Evolutionary conservation across 495 filamentous ascomycete genomes (phyloP).

Genomic region (Penicillium canescens): DNA sequence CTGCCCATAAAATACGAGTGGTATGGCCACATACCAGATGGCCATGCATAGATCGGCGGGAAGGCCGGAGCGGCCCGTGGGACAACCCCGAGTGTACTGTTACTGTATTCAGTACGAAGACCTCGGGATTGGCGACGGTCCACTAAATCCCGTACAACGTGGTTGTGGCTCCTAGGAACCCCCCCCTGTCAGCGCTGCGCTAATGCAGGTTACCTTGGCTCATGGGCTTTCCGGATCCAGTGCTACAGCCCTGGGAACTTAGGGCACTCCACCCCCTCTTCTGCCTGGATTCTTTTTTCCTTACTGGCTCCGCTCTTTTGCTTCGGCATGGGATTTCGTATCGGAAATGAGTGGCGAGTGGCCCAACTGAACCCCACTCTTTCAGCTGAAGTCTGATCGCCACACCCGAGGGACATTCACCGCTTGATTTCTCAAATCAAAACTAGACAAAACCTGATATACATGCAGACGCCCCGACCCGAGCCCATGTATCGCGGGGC

Average conservation of each 20-base stretch:
- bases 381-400: slow-evolving; percentile 38
- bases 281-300: slow-evolving; percentile 1
- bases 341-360: slow-evolving; percentile 23
- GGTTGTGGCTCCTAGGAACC: slow-evolving; percentile 33
- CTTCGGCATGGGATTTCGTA: slow-evolving; percentile 8
- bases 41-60: slow-evolving; percentile 51
- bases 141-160: slow-evolving; percentile 25
- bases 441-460: not conserved
- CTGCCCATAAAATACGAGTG: too few species aligned
- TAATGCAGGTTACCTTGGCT: slow-evolving; percentile 47
- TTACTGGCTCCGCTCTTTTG: slow-evolving; percentile 11
- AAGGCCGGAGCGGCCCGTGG: slow-evolving; percentile 49
- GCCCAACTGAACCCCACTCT: slow-evolving; percentile 22
- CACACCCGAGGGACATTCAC: slow-evolving; percentile 22
- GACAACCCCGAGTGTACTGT: slow-evolving; percentile 28
- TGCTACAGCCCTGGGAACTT: slow-evolving; percentile 42
- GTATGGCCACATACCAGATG: slow-evolving; percentile 15
- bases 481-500: slow-evolving; percentile 36
- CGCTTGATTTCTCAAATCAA: slow-evolving; percentile 14
- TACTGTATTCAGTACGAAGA: slow-evolving; percentile 4
- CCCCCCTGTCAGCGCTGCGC: slow-evolving; percentile 35
- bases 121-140: slow-evolving; percentile 17
- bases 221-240: slow-evolving; percentile 35
- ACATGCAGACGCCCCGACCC: slow-evolving; percentile 25
- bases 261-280: slow-evolving; percentile 20